phyloP scores from a whole-genome alignment of 2,329 filamentous ascomycete genomes.

The Ramichloridium luteum region DNA sequence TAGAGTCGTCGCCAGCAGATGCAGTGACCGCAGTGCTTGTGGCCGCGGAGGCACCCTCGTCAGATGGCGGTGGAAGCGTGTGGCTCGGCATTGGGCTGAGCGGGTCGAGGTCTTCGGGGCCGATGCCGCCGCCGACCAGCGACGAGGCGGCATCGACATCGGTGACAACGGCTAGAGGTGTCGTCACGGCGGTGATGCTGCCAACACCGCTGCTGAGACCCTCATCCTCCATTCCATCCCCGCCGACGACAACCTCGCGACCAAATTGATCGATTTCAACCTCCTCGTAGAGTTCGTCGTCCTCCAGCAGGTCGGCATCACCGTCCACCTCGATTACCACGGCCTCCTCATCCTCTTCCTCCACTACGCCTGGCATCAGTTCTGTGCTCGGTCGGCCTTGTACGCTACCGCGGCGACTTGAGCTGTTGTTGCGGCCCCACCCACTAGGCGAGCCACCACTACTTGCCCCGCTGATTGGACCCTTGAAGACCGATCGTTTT shows the following conservation, averaged over 20 bases:
- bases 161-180: slow-evolving; percentile 7
- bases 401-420: slow-evolving; percentile 42
- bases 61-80: not conserved
- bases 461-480: slow-evolving; percentile 48
- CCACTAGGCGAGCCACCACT: slow-evolving; percentile 1
- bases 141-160: slow-evolving; percentile 3
- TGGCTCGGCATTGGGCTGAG: not conserved
- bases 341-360: slow-evolving; percentile 23
- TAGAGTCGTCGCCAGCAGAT: not conserved
- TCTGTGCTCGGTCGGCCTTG: slow-evolving; percentile 59
- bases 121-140: not conserved
- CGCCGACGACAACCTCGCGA: slow-evolving; percentile 10
- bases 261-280: slow-evolving; percentile 21
- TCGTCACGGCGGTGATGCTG: not conserved
- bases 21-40: slow-evolving; percentile 10
- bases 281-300: slow-evolving; percentile 15
- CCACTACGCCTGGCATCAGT: slow-evolving; percentile 46
- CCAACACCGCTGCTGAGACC: not conserved
- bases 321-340: slow-evolving; percentile 9
- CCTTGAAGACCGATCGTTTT: slow-evolving; percentile 73
- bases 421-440: not conserved
- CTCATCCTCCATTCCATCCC: not conserved
- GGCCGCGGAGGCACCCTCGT: slow-evolving; percentile 6
- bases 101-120: not conserved
- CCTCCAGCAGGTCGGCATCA: slow-evolving; percentile 1